Evolutionary conservation across 31 red algal genomes (phyloP), one percentile per base, ranked within the genome.

Genomic region (Porphyra umbilicalis): DNA sequence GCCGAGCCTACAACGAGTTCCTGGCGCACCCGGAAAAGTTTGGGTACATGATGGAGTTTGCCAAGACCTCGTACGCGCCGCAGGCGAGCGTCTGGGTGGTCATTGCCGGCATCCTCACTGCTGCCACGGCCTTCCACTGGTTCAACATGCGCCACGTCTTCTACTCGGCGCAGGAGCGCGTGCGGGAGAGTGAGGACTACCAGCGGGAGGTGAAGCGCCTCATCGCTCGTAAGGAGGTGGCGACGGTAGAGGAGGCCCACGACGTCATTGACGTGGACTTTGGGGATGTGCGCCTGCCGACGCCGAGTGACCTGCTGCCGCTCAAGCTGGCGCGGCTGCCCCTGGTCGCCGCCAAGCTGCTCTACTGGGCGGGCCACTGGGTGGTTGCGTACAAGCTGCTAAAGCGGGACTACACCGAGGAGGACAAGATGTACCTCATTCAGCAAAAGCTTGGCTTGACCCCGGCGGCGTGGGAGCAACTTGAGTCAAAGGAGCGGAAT

Each of bases 1-100:
- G 93, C 39, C 81, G 80, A 0, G 82, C 84, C 39, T 95, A 95
- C 81, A 84, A 95, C 29, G 93, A 95, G 75, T 95, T 89, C 75
- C 42, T 91, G 81, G 89, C 90, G 36, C 90, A 95, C 76, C 93
- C 93, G 2, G 81, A 83, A 8, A 95, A 95, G 86, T 95, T 91
- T 75, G 86, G 82, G 82, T 82, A 83, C 18, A 89, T 94, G 32
- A 39, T 81, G 74, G 84, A 86, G 32, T 85, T 86, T 35, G 75
- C 84, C 32, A 87, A 74, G 8, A 87, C 89, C 30, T 86, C 85
- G 18, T 90, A 90, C 75, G 87, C 92, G 10, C 92, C 92, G 15
- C 89, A 94, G 78, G 82, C 88, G 25, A 94, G 90, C 57, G 87
- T 88, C 6, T 39, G 79, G 14, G 35, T 84, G 25, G 92, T 88